These are phyloP conservation scores for Agapanthus africanus DNA, from an alignment of 106 monocot species.

Conservation along the genomic window DNA sequence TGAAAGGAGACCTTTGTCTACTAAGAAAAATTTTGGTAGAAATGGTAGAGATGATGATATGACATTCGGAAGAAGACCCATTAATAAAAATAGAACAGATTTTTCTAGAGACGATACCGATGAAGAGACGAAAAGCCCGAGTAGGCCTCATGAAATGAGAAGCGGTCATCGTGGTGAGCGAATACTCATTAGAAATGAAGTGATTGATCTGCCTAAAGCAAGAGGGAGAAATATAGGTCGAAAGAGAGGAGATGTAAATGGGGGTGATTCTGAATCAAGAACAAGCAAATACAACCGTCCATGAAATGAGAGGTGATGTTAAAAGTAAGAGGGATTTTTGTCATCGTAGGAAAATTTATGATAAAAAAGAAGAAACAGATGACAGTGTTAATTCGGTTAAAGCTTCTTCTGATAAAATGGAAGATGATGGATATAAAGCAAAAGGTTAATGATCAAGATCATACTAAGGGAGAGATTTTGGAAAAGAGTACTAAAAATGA, in stretches of 20 bases:
- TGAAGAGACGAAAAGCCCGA: no score
- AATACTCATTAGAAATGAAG: not conserved
- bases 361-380: not conserved
- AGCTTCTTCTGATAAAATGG: not conserved
- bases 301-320: not conserved
- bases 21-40: no score
- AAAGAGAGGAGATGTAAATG: not conserved
- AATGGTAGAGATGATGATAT: no score
- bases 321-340: no score
- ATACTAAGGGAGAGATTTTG: no score
- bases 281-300: not conserved
- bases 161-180: not conserved
- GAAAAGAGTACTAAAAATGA: no score
- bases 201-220: conserved; percentile 4
- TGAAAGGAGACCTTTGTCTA: no score
- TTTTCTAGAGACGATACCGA: no score
- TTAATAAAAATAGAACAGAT: no score
- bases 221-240: not conserved
- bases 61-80: no score
- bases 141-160: not conserved
- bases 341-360: no score
- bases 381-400: not conserved
- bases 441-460: no score
- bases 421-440: not conserved
- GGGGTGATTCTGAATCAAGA: not conserved